Percentiles rank a stretch among this genome's conserved stretches.
phyloP scores from a whole-genome alignment of 768 basidiomycete species.

The Panaeolus papilionaceus region DNA sequence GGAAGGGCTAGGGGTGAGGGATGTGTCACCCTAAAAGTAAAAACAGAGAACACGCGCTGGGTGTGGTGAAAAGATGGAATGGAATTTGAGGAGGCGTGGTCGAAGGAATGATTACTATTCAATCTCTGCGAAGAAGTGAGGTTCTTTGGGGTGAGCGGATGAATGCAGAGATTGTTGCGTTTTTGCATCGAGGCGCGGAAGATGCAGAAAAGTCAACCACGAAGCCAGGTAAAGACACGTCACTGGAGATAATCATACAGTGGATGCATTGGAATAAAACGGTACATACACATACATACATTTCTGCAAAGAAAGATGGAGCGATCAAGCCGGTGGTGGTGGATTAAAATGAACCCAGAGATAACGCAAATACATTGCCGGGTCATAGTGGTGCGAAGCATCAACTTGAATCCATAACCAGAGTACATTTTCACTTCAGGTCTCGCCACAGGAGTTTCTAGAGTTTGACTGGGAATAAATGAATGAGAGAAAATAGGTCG shows the following conservation, averaged over 20 bases:
- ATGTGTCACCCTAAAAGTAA: not conserved
- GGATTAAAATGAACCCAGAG: not conserved
- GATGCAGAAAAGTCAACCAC: not conserved
- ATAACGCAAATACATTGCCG: not conserved
- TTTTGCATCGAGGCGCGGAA: not conserved
- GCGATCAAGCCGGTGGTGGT: not conserved
- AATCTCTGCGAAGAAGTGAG: not conserved
- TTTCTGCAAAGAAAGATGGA: not conserved
- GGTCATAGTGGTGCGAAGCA: not conserved
- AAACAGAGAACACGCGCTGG: not conserved
- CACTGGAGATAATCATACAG: not conserved
- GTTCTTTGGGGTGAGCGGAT: not conserved
- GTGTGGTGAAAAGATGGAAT: not conserved
- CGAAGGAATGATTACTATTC: not conserved
- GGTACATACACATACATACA: not conserved
- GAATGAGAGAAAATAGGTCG: not conserved
- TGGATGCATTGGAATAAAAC: not conserved
- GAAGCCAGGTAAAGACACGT: not conserved
- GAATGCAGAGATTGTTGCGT: not conserved
- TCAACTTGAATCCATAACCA: not conserved
- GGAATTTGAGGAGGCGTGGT: not conserved
- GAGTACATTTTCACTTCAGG: not conserved
- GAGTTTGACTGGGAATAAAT: not conserved
- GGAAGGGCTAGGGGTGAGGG: too few relatives aligned
- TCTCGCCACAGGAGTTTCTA: not conserved